Evolutionary conservation across 768 basidiomycete species (phyloP).

Genomic region (Cystobasidiopsis lactophilus): DNA sequence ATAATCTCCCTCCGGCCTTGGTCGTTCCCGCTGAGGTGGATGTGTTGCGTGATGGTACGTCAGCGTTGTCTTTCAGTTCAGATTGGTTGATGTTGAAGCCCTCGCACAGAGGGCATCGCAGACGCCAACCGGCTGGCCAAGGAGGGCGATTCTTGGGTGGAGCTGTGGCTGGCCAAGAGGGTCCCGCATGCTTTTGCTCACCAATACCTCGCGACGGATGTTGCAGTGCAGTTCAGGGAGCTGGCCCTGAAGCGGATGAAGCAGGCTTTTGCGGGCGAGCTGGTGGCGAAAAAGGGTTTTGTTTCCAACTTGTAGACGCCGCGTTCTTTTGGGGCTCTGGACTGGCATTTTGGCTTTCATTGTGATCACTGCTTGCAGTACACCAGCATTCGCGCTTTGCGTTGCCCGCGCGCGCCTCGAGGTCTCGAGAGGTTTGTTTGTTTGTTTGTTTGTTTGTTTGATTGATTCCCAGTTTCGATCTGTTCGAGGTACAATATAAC

Average conservation of each 20-base stretch:
- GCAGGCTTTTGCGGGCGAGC: conserved; percentile 5
- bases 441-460: no score
- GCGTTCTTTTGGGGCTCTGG: no score
- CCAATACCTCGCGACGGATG: conserved; percentile 3
- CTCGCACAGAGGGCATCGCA: conserved; percentile 7
- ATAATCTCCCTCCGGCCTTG: conserved; percentile 8
- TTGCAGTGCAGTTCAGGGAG: conserved; percentile 1
- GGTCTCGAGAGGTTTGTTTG: no score
- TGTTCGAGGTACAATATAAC: no score
- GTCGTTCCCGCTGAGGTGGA: conserved; percentile 8
- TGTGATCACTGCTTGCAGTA: no score
- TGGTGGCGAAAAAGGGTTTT: neutral
- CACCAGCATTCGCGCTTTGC: no score
- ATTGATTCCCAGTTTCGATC: no score
- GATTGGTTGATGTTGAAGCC: no score
- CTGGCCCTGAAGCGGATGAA: conserved; percentile 1
- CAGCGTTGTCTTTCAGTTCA: no score
- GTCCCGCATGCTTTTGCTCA: conserved; percentile 10
- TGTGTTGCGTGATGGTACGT: conserved; percentile 5
- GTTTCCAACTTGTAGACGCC: conserved; percentile 1
- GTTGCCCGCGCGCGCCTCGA: no score
- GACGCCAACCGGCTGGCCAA: conserved; percentile 1
- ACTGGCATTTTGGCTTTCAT: no score
- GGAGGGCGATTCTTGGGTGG: neutral
- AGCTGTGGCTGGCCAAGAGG: conserved; percentile 4